phyloP scores from a whole-genome alignment of 2,329 filamentous ascomycete genomes.

The Samsoniella hepiali region DNA sequence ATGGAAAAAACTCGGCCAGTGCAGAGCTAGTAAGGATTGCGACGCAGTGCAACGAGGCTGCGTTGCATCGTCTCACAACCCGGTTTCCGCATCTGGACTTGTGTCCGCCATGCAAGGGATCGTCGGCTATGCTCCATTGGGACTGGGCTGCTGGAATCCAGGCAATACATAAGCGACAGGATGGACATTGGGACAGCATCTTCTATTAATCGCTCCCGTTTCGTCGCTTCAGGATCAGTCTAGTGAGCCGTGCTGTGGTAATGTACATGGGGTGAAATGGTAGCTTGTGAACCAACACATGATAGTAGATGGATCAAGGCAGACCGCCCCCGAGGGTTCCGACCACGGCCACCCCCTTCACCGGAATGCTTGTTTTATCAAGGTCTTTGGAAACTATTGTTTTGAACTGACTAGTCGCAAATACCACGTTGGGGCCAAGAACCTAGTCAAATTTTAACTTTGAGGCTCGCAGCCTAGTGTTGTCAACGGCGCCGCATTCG shows the following conservation, averaged over 20 bases:
- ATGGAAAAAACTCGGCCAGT: too few relatives aligned
- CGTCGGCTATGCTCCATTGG: neutral
- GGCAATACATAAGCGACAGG: neutral
- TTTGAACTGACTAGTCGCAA: neutral
- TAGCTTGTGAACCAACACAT: neutral
- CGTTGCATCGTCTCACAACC: neutral
- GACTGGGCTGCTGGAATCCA: neutral
- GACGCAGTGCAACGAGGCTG: neutral
- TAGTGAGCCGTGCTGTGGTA: neutral
- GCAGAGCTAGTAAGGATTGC: neutral
- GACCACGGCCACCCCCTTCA: neutral
- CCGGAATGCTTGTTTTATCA: neutral
- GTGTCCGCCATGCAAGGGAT: neutral
- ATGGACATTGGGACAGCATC: neutral
- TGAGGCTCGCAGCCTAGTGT: neutral
- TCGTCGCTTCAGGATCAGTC: neutral
- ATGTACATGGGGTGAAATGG: neutral
- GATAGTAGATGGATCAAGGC: neutral
- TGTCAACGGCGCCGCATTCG: neutral
- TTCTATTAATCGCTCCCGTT: neutral
- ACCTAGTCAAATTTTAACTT: conserved; percentile 1
- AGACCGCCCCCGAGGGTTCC: neutral
- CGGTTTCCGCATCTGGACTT: neutral
- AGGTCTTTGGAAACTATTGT: neutral
- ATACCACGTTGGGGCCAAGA: neutral